Conservation (phyloP, 345 rosid genomes). For the Citrus sp. region DNA sequence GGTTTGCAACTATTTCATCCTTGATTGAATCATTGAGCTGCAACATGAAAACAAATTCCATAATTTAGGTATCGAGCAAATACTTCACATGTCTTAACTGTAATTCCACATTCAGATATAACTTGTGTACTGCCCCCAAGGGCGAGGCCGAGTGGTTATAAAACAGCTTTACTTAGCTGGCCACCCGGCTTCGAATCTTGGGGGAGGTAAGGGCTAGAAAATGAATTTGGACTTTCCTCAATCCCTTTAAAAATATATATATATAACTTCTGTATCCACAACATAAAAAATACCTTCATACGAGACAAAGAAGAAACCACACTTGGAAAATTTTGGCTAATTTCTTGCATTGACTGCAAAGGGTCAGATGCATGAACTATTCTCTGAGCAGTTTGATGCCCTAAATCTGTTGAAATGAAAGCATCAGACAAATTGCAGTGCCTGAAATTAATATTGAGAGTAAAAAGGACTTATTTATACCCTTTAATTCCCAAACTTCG, state of each 20-base stretch:
- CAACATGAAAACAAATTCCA: slow-evolving; percentile 21
- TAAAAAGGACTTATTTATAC: slow-evolving; percentile 34
- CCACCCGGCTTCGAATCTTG: too few relatives aligned
- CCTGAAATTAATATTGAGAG: not conserved
- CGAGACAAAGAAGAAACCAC: slow-evolving; percentile 95
- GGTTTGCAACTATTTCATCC: slow-evolving; percentile 92
- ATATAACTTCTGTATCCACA: too few relatives aligned
- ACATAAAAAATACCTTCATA: slow-evolving; percentile 61
- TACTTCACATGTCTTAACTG: not conserved
- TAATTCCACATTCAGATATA: slow-evolving; percentile 9
- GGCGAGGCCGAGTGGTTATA: too few relatives aligned
- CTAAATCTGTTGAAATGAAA: slow-evolving; percentile 64
- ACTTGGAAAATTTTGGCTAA: slow-evolving; percentile 95
- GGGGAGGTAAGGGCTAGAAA: too few relatives aligned
- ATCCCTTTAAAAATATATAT: too few relatives aligned
- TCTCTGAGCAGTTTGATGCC: slow-evolving; percentile 98
- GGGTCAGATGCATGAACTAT: slow-evolving; percentile 95
- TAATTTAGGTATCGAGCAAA: not conserved
- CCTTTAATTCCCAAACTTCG: slow-evolving; percentile 98
- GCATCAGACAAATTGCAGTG: slow-evolving; percentile 18
- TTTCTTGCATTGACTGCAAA: slow-evolving; percentile 92
- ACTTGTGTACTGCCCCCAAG: not conserved
- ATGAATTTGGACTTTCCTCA: too few relatives aligned
- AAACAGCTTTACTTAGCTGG: too few relatives aligned
- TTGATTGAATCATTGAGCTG: slow-evolving; percentile 88